phyloP scores from a whole-genome alignment of 1,139 yeast genomes.

The Kluyveromyces sp. region DNA sequence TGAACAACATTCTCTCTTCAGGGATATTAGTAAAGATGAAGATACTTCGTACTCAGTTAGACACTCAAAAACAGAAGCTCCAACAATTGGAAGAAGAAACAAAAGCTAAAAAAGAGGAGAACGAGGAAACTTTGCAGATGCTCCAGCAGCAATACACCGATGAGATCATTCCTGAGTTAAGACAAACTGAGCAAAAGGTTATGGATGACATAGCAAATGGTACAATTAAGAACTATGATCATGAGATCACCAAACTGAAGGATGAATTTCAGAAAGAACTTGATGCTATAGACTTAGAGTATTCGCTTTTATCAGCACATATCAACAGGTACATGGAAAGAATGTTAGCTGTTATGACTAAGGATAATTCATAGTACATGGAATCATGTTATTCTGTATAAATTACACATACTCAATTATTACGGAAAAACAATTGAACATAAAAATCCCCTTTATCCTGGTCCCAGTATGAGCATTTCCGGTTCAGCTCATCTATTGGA shows the following conservation, averaged over 20 bases:
- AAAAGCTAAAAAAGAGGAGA: constrained; percentile 15
- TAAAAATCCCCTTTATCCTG: constrained; percentile 16
- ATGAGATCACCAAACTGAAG: constrained; percentile 17
- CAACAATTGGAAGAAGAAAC: constrained; percentile 15
- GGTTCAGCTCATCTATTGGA: constrained; percentile 23
- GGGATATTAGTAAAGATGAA: constrained; percentile 21
- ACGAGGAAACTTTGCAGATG: constrained; percentile 17
- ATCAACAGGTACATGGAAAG: constrained; percentile 27
- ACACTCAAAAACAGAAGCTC: constrained; percentile 18
- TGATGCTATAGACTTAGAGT: constrained; percentile 25
- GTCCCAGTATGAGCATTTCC: constrained; percentile 26
- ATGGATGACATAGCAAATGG: constrained; percentile 22
- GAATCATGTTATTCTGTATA: too few relatives aligned
- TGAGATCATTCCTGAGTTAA: constrained; percentile 22
- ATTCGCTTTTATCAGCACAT: constrained; percentile 23
- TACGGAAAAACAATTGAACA: constrained; percentile 24
- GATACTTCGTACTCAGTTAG: constrained; percentile 24
- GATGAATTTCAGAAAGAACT: constrained; percentile 21
- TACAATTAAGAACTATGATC: constrained; percentile 21
- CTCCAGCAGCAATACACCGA: constrained; percentile 21
- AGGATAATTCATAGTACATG: background rate
- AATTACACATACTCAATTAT: constrained; percentile 2
- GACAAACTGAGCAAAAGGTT: constrained; percentile 22
- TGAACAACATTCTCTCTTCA: constrained; percentile 19
- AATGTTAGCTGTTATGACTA: constrained; percentile 18